Conservation (phyloP, 306 rosid species). For the Amphicarpaea edgeworthii region DNA sequence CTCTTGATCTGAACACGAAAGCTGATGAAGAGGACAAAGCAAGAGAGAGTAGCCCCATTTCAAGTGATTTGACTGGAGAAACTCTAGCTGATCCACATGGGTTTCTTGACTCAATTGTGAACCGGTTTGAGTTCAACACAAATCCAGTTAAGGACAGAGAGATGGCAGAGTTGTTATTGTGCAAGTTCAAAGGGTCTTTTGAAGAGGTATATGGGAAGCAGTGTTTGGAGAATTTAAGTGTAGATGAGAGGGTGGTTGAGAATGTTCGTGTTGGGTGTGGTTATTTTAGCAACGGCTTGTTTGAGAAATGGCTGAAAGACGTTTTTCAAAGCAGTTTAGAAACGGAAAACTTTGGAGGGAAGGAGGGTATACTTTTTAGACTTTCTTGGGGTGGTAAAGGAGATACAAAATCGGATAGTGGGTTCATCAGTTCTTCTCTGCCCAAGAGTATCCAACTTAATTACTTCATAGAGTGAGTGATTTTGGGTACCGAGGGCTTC, state of each 20-base stretch:
- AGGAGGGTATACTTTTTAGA: slow-evolving; percentile 67
- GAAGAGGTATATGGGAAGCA: slow-evolving; percentile 55
- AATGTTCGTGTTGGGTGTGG: slow-evolving; percentile 58
- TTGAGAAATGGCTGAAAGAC: slow-evolving; percentile 78
- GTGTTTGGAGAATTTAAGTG: slow-evolving; percentile 55
- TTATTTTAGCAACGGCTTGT: slow-evolving; percentile 65
- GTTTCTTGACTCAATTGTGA: slow-evolving; percentile 61
- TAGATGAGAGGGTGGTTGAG: slow-evolving; percentile 74
- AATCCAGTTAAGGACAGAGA: slow-evolving; percentile 64
- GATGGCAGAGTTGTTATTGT: slow-evolving; percentile 55
- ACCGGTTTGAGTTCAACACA: slow-evolving; percentile 59
- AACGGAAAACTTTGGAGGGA: slow-evolving; percentile 63
- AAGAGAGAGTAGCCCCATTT: slow-evolving; percentile 58
- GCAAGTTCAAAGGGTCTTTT: slow-evolving; percentile 61
- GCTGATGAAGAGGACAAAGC: slow-evolving; percentile 61
- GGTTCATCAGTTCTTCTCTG: slow-evolving; percentile 72
- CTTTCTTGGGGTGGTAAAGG: slow-evolving; percentile 71
- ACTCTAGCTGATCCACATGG: slow-evolving; percentile 49
- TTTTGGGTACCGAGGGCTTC: slow-evolving; percentile 29
- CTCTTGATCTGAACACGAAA: slow-evolving; percentile 80
- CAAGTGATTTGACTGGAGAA: slow-evolving; percentile 79
- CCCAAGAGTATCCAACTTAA: slow-evolving; percentile 71
- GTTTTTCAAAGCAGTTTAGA: slow-evolving; percentile 68
- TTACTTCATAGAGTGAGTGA: slow-evolving; percentile 56
- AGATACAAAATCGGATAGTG: slow-evolving; percentile 61